Evolutionary conservation across 495 filamentous ascomycete genomes (phyloP).

Genomic region (Tricharina praecox): DNA sequence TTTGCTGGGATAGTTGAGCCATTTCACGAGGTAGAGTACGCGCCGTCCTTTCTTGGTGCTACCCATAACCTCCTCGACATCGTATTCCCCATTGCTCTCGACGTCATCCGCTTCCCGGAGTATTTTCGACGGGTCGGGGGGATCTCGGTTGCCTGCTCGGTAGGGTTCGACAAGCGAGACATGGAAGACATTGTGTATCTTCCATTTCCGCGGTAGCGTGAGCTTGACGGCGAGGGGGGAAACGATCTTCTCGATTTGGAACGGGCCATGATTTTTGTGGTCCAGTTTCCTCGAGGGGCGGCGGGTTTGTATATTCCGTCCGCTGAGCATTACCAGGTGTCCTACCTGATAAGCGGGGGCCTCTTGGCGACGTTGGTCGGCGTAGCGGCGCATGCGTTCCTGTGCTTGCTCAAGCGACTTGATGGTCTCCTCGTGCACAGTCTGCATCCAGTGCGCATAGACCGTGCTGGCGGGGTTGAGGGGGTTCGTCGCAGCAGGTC

Average conservation of each 20-base stretch:
- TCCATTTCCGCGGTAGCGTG: constrained; percentile 5
- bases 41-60: not conserved
- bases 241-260: not conserved
- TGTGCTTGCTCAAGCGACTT: not conserved
- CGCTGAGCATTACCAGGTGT: not conserved
- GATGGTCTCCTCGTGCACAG: not conserved
- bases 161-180: constrained; percentile 6
- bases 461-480: not conserved
- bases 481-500: not conserved
- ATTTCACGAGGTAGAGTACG: not conserved
- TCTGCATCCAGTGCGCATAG: not conserved
- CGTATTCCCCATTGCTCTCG: not conserved
- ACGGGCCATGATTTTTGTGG: constrained; percentile 6
- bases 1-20: not conserved
- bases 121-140: not conserved
- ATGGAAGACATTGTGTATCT: constrained; percentile 14
- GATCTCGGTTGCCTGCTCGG: not conserved
- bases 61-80: not conserved
- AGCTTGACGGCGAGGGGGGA: not conserved
- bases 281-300: not conserved
- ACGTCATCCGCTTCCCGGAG: not conserved
- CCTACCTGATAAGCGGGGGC: not conserved
- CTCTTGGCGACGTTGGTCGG: not conserved
- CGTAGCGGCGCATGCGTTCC: not conserved
- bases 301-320: constrained; percentile 2